A percentile compares a stretch with the other conserved stretches of the same genome.
These are phyloP conservation scores for Nothophaeocryptopus gaeumannii DNA, from an alignment of 2,329 filamentous ascomycete genomes.

Conservation along the genomic window DNA sequence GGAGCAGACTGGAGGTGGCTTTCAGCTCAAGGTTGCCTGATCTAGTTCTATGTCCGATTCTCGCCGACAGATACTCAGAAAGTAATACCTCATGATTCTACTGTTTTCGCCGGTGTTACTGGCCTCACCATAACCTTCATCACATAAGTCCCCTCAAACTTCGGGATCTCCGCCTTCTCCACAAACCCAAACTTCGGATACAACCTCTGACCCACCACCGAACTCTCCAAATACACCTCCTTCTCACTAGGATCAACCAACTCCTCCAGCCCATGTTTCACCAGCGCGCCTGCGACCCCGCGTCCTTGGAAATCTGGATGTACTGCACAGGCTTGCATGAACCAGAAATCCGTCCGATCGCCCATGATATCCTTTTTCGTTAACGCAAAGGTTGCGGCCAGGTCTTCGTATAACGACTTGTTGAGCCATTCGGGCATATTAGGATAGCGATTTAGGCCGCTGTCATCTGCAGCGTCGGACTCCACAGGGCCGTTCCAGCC, in stretches of 20 bases:
- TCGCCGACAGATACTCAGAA: not conserved
- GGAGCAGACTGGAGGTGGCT: slow-evolving; percentile 49
- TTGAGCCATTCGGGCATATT: slow-evolving; percentile 7
- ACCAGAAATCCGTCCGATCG: slow-evolving; percentile 13
- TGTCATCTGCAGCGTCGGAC: not conserved
- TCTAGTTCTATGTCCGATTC: not conserved
- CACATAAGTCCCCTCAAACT: slow-evolving; percentile 7
- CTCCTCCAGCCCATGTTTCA: slow-evolving; percentile 4
- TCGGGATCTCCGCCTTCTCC: slow-evolving; percentile 2
- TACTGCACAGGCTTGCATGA: slow-evolving; percentile 5
- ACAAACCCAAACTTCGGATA: slow-evolving; percentile 9
- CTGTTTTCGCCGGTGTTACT: not conserved
- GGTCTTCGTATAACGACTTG: not conserved
- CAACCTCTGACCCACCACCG: slow-evolving; percentile 1
- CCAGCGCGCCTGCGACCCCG: slow-evolving; percentile 6
- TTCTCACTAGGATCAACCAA: slow-evolving; percentile 5
- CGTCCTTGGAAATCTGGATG: slow-evolving; percentile 12
- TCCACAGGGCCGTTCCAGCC: slow-evolving; percentile 8
- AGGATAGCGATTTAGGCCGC: not conserved
- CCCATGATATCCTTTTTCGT: slow-evolving; percentile 6
- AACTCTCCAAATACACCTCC: slow-evolving; percentile 9
- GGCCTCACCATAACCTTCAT: slow-evolving; percentile 8
- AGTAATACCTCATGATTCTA: not conserved
- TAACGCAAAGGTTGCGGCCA: not conserved
- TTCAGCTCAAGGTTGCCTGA: slow-evolving; percentile 37